Base-by-base conservation (phyloP, 345 rosid species). In the Laguncularia racemosa region DNA sequence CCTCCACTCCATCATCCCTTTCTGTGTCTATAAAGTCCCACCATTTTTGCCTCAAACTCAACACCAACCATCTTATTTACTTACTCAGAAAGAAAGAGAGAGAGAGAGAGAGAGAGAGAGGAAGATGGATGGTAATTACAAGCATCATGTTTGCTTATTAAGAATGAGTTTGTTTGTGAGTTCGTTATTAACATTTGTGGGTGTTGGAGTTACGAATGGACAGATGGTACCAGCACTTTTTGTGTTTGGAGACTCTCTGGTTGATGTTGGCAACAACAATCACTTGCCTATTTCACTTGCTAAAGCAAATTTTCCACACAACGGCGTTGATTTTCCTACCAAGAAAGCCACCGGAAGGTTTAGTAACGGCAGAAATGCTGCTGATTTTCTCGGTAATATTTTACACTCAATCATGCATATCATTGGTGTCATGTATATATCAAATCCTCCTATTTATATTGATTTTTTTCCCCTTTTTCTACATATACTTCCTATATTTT, bases 181-280 rank as follows among this genome's bases (percentile, higher is more conserved):
- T n/a, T n/a, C n/a, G n/a, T n/a, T 51, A 4, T 20, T 56, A 23
- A 23, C 5, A 50, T 16, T 64, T 12, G 57, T 13, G 50, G 16
- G 50, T 46, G 14, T 44, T 20, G 33, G 64, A 7, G 48, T 49
- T 17, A 21, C 56, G 18, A 45, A 51, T 16, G 62, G 57, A 13
- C 75, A 68, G 47, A 70, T 66, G 75, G 83, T 66, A 55, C 81
- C 82, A 7, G 83, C 73, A 1, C 23, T 75, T 21, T 81, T 58
- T 19, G 73, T 75, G 47, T 72, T 81, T 15, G 85, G 85, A 9
- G 85, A 81, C 66, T 81, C 85, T 4, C 62, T 77, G 12, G 74
- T 78, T 0, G 83, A 81, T 20, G 86, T 77, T 3, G 86, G 86
- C 14, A 81, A 81, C 73, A 81, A 81, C 67, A 71, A 81, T 58